These are phyloP conservation scores for Fusarium euwallaceae DNA, from an alignment of 2,329 filamentous ascomycete genomes.

Conservation along the genomic window DNA sequence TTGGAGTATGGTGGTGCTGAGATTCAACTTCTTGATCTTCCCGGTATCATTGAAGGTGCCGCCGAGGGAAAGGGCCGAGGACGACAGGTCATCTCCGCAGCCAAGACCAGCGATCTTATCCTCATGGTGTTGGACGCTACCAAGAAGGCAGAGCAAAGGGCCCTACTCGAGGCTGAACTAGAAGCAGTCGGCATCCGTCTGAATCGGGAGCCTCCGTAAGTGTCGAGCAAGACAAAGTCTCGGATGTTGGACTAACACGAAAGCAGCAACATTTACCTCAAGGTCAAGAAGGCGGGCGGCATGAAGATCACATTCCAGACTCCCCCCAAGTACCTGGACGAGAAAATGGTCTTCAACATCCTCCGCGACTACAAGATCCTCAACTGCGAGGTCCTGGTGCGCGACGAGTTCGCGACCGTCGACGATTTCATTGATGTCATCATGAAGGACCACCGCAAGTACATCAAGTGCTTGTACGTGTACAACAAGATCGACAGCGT, in stretches of 20 bases:
- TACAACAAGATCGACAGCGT: slow-evolving; percentile 99
- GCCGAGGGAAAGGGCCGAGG: slow-evolving; percentile 96
- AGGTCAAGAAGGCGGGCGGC: slow-evolving; percentile 93
- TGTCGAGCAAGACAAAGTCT: slow-evolving; percentile 13
- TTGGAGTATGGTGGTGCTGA: slow-evolving; percentile 98
- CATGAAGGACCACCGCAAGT: slow-evolving; percentile 99
- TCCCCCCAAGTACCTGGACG: slow-evolving; percentile 91
- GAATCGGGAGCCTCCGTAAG: slow-evolving; percentile 90
- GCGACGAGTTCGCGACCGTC: slow-evolving; percentile 94
- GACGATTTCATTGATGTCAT: slow-evolving; percentile 99
- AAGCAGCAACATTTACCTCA: slow-evolving; percentile 92
- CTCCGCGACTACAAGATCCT: slow-evolving; percentile 98
- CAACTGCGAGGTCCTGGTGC: slow-evolving; percentile 95
- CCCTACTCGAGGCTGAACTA: slow-evolving; percentile 89
- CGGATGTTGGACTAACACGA: slow-evolving; percentile 27
- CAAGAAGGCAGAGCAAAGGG: slow-evolving; percentile 93
- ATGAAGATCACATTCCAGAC: slow-evolving; percentile 98
- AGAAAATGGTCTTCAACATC: slow-evolving; percentile 99
- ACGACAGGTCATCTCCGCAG: slow-evolving; percentile 95
- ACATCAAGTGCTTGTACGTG: slow-evolving; percentile 94
- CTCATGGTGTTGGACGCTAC: slow-evolving; percentile 98
- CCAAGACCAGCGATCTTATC: slow-evolving; percentile 97
- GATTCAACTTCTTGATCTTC: slow-evolving; percentile 97
- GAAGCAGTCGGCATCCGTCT: slow-evolving; percentile 95
- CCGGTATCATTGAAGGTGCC: slow-evolving; percentile 97